These are phyloP conservation scores for Nicotiana noctiflora DNA, from an alignment of 257 asterid genomes.

Conservation along the genomic window DNA sequence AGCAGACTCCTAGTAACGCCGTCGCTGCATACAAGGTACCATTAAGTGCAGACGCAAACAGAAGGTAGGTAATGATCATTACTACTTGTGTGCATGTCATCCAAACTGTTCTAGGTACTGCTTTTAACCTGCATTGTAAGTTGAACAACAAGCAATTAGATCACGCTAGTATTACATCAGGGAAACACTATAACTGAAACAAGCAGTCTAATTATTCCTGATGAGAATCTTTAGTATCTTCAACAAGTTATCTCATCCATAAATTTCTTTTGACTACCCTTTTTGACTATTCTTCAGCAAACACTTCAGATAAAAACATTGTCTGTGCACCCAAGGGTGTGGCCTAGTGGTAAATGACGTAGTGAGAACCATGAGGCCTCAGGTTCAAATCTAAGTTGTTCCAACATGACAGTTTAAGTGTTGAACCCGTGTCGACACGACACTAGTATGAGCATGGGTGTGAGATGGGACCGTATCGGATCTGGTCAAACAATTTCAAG, in stretches of 20 bases:
- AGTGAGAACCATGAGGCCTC: too few species aligned
- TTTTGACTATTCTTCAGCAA: background rate
- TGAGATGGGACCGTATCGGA: too few species aligned
- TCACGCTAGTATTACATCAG: background rate
- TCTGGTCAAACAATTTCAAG: too few species aligned
- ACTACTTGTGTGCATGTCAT: slow-evolving; percentile 48
- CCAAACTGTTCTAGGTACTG: slow-evolving; percentile 64
- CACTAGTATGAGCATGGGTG: too few species aligned
- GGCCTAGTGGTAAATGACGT: too few species aligned
- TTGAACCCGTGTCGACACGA: too few species aligned
- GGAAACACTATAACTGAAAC: background rate
- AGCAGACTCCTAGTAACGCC: slow-evolving; percentile 61
- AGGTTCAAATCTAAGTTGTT: too few species aligned
- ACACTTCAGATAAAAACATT: background rate
- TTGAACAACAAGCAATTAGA: background rate
- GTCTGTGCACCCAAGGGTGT: background rate
- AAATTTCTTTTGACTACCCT: background rate
- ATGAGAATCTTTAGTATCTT: background rate
- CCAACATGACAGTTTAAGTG: too few species aligned
- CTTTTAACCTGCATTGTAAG: slow-evolving; percentile 38
- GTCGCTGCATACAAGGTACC: slow-evolving; percentile 48
- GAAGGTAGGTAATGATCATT: slow-evolving; percentile 52
- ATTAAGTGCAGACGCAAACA: slow-evolving; percentile 41
- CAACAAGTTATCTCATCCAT: background rate
- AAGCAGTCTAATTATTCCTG: background rate